phyloP scores from a whole-genome alignment of 176 grass and related monocot species.

The Paspalum notatum region DNA sequence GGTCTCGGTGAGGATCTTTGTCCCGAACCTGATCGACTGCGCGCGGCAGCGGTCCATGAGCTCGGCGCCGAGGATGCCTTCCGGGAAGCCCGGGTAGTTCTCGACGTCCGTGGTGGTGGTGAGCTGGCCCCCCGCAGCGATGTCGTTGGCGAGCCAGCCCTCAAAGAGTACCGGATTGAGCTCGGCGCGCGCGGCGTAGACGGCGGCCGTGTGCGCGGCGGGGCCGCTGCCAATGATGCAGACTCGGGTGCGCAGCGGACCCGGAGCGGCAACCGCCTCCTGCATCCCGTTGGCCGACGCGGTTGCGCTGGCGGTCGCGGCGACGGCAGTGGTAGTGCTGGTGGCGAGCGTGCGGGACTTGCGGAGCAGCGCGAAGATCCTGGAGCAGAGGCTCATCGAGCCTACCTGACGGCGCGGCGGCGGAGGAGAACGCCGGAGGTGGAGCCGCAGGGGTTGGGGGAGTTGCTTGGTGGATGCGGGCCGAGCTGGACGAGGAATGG shows the following conservation, averaged over 20 bases:
- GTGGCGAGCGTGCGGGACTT: constrained; percentile 57
- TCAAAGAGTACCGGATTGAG: constrained; percentile 86
- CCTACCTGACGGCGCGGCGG: background rate
- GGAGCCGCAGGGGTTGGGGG: background rate
- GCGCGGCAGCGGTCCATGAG: constrained; percentile 81
- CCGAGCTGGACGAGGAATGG: constrained; percentile 16
- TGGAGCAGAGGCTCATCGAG: constrained; percentile 64
- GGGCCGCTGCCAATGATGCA: constrained; percentile 98
- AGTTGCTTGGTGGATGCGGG: background rate
- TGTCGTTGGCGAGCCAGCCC: constrained; percentile 95
- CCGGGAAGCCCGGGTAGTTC: constrained; percentile 92
- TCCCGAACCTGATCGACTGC: constrained; percentile 74
- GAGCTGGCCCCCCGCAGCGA: constrained; percentile 88
- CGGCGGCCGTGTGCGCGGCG: constrained; percentile 83
- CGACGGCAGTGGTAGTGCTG: background rate
- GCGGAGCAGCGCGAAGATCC: constrained; percentile 63
- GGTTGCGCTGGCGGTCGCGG: constrained; percentile 5
- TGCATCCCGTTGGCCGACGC: constrained; percentile 60
- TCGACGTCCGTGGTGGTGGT: constrained; percentile 99
- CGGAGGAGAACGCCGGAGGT: background rate
- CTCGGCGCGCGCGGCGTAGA: constrained; percentile 85
- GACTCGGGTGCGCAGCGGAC: constrained; percentile 64
- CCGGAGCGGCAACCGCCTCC: constrained; percentile 38
- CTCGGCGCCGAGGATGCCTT: constrained; percentile 79
- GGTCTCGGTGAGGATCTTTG: constrained; percentile 76